Conservation (phyloP, 108 stramenopile species). For the Parietichytrium sp. region DNA sequence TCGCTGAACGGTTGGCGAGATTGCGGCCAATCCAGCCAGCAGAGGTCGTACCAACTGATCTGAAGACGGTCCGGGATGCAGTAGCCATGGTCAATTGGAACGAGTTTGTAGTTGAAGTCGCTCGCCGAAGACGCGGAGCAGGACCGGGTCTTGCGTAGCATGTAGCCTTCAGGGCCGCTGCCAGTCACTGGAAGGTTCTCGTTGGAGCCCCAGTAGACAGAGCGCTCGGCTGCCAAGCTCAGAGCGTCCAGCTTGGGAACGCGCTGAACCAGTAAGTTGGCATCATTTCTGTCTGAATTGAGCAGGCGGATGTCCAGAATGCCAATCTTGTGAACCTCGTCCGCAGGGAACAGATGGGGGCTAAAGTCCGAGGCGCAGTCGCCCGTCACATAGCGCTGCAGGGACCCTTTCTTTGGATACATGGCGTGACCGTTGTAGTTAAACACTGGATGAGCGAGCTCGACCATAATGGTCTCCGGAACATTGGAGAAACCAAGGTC, state of each 20-base stretch:
- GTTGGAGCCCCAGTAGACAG: slow-evolving; percentile 48
- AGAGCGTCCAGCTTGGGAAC: slow-evolving; percentile 59
- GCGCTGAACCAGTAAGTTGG: slow-evolving; percentile 79
- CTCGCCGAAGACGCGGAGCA: background rate
- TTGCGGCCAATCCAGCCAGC: slow-evolving; percentile 96
- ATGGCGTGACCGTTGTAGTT: slow-evolving; percentile 66
- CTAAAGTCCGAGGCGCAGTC: slow-evolving; percentile 89
- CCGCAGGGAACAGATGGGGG: slow-evolving; percentile 73
- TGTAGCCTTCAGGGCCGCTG: background rate
- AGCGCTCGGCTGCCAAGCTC: background rate
- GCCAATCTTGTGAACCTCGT: slow-evolving; percentile 94
- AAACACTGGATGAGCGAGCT: slow-evolving; percentile 84
- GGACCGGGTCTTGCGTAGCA: background rate
- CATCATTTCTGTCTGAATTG: slow-evolving; percentile 93
- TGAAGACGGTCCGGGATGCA: slow-evolving; percentile 82
- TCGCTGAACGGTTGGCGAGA: slow-evolving; percentile 53
- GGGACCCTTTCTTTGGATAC: slow-evolving; percentile 81
- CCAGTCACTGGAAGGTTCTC: no score
- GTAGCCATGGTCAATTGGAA: slow-evolving; percentile 97
- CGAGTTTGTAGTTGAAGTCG: slow-evolving; percentile 68
- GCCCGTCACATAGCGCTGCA: slow-evolving; percentile 82
- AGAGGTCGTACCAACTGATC: slow-evolving; percentile 97
- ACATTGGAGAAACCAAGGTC: slow-evolving; percentile 73
- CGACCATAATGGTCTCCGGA: slow-evolving; percentile 91
- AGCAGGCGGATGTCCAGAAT: slow-evolving; percentile 91